Percentiles rank a stretch among this genome's conserved stretches.
These are phyloP conservation scores for Candida multigemmis DNA, from an alignment of 805 yeast genomes.

Conservation along the genomic window DNA sequence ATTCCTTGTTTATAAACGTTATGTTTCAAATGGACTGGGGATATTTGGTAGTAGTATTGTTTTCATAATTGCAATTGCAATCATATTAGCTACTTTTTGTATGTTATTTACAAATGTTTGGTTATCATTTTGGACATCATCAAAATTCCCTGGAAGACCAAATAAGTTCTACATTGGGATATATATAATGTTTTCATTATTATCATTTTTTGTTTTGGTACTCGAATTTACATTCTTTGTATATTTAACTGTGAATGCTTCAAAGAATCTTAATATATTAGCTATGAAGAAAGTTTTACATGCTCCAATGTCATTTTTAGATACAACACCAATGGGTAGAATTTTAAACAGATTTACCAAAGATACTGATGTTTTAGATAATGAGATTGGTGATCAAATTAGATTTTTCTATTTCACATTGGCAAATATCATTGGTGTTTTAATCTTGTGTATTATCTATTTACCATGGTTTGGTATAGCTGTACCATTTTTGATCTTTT, in stretches of 20 bases:
- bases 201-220: constrained; percentile 36
- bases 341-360: constrained; percentile 80
- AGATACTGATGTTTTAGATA: constrained; percentile 79
- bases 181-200: constrained; percentile 51
- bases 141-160: constrained; percentile 37
- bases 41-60: constrained; percentile 20
- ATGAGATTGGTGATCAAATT: constrained; percentile 64
- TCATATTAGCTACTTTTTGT: constrained; percentile 37
- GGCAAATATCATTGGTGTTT: constrained; percentile 49
- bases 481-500: constrained; percentile 18
- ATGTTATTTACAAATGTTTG: constrained; percentile 60
- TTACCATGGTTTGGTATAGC: constrained; percentile 34
- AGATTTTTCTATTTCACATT: constrained; percentile 50
- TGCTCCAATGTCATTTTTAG: constrained; percentile 78
- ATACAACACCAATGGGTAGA: constrained; percentile 83
- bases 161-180: constrained; percentile 65
- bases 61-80: constrained; percentile 7
- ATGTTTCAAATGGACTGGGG: constrained; percentile 50
- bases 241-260: constrained; percentile 42
- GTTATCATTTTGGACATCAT: constrained; percentile 75
- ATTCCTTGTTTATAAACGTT: constrained; percentile 38
- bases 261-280: constrained; percentile 47
- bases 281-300: constrained; percentile 56
- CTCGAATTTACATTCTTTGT: constrained; percentile 38
- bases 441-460: constrained; percentile 24